Evolutionary conservation across 2,329 filamentous ascomycete genomes (phyloP), one percentile per base, ranked within the genome.

Genomic region (Colletotrichum orchidophilum): DNA sequence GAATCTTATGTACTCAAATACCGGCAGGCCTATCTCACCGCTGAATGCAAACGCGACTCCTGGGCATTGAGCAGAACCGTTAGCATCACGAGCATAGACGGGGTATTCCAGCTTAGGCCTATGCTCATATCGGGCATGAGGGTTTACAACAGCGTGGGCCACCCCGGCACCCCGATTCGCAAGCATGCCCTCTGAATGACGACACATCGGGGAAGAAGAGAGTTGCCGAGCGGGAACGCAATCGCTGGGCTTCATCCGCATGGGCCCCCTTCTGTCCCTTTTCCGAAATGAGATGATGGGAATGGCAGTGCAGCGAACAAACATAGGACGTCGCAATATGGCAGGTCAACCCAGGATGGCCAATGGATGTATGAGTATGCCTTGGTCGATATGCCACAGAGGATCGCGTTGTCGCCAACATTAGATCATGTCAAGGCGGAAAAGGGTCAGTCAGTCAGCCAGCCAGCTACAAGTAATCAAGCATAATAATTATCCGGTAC

Each of bases 361-460:
- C n/a, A n/a, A n/a, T n/a, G 39, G 39, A 46, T 46, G 8, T 11
- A 46, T 46, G 9, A 24, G 18, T 5, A 4, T n/a, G n/a, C 15
- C 29, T 29, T 42, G 15, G 35, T n/a, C 3, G 33, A 33, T 29
- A 26, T 46, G 63, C 49, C 33, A 46, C 46, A 9, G 9, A 6
- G 35, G 49, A 31, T 3, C 27, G 18, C 39, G 35, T 21, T 31
- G 12, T 53, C n/a, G 61, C 13, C 58, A 27, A n/a, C 4, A 52
- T 65, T 60, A 65, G 53, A 58, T 59, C 66, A 69, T 69, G 31
- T 12, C 24, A 58, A 53, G 15, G 24, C 26, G n/a, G n/a, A n/a
- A n/a, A 26, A 35, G 35, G 62, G 18, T n/a, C n/a, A n/a, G n/a
- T n/a, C n/a, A n/a, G n/a, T n/a, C 2, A 24, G 26, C 3, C 15